These are phyloP conservation scores for Blepharisma japonicum DNA, from an alignment of 73 alveolate genomes.

Conservation along the genomic window DNA sequence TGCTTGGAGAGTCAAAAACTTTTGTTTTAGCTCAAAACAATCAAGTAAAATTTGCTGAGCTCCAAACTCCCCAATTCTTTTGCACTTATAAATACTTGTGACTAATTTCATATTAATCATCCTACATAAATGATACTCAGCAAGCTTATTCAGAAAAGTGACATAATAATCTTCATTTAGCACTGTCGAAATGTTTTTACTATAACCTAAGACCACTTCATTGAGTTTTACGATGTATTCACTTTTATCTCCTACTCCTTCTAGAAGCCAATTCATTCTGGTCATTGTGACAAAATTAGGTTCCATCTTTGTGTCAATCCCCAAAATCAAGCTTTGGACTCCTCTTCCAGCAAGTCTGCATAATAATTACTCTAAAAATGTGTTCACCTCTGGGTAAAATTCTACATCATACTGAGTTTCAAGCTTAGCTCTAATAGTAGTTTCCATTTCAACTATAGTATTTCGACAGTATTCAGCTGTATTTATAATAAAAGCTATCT, in stretches of 20 bases:
- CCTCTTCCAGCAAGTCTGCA: conserved; percentile 27
- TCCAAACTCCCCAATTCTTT: conserved; percentile 36
- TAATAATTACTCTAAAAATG: neutral
- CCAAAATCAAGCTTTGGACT: neutral
- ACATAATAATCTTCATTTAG: conserved; percentile 33
- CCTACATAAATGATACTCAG: conserved; percentile 23
- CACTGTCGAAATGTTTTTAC: neutral
- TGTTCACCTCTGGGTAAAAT: neutral
- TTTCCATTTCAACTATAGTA: conserved; percentile 30
- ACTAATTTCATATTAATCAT: conserved; percentile 28
- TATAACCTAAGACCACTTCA: conserved; percentile 5
- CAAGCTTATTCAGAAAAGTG: conserved; percentile 38
- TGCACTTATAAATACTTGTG: conserved; percentile 37
- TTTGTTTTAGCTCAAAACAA: conserved; percentile 30
- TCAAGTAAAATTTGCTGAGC: conserved; percentile 45
- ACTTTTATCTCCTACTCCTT: conserved; percentile 37
- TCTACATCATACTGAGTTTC: conserved; percentile 21
- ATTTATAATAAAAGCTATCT: neutral
- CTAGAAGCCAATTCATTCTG: conserved; percentile 36
- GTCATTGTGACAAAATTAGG: conserved; percentile 26
- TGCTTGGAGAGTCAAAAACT: conserved; percentile 10
- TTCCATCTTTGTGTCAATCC: conserved; percentile 36
- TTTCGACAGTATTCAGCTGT: conserved; percentile 26
- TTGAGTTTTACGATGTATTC: conserved; percentile 22
- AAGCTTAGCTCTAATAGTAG: conserved; percentile 10